Base-by-base conservation (phyloP, 1,139 yeast genomes). In the Yamadazyma pseudoaaseri region DNA sequence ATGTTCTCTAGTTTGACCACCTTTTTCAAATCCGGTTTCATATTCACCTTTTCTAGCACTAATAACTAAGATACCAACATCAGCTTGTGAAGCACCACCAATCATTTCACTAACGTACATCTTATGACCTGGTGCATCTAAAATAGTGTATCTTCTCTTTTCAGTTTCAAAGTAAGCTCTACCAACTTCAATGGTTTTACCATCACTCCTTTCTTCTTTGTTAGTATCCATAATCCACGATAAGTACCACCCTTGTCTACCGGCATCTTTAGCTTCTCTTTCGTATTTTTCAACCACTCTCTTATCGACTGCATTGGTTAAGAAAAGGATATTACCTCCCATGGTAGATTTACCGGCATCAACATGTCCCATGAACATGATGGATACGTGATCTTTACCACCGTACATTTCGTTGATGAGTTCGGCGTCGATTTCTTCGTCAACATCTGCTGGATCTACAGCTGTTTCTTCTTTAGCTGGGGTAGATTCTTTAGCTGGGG, bases 171-270 rank as follows among this genome's bases (percentile, higher is more conserved):
- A 92, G 58, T 84, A 87, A 12, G 97, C 95, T 58, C 90, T 89
- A 56, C 98, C 99, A 45, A 92, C 97, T 68, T 92, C 98, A 53
- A 92, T 95, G 48, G 99, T 92, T 70, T 92, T 94, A 73, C 99
- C 99, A 63, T 92, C 96, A 53, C 76, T 86, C 73, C 98, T 86
- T 71, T 92, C 99, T 68, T 92, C 98, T 66, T 89, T 89, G 71
- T 94, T 92, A 51, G 97, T 90, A 65, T 92, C 99, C 96, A 92
- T 90, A 51, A 94, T 95, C 98, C 98, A 92, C 9, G 97, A 90
- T 54, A 92, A 73, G 61, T 92, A 92, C 98, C 98, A 92, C 64
- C 97, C 97, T 70, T 90, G 97, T 72, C 97, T 86, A 62, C 98
- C 97, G 29, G 97, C 97, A 52, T 92, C 99, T 64, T 87, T 90